Percentiles rank a stretch among this genome's conserved stretches.
These are phyloP conservation scores for Phytopythium aichiense DNA, from an alignment of 352 stramenopile species.

Conservation along the genomic window DNA sequence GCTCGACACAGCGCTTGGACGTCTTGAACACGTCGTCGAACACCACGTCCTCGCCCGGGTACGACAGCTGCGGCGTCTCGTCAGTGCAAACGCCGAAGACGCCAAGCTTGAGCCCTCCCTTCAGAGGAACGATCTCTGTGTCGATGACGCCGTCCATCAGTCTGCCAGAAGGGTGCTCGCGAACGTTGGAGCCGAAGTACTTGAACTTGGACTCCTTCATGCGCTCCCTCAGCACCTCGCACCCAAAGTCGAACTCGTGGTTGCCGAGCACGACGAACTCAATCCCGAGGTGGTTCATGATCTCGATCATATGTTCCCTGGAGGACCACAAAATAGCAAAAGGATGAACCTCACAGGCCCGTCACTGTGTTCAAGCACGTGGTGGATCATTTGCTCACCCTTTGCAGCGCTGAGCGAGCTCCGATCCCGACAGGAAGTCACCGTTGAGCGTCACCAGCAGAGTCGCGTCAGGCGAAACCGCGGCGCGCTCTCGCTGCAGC, in stretches of 20 bases:
- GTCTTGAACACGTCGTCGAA: slow-evolving; percentile 52
- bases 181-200: slow-evolving; percentile 76
- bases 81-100: slow-evolving; percentile 52
- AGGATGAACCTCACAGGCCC: not conserved
- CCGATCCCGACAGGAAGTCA: slow-evolving; percentile 71
- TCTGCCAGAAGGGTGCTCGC: slow-evolving; percentile 21
- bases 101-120: slow-evolving; percentile 35
- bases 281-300: slow-evolving; percentile 71
- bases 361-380: not conserved
- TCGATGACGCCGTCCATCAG: too few species aligned
- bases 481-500: slow-evolving; percentile 38
- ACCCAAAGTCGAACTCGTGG: slow-evolving; percentile 80
- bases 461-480: slow-evolving; percentile 38
- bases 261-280: slow-evolving; percentile 77
- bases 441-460: slow-evolving; percentile 73
- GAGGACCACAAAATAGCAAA: not conserved
- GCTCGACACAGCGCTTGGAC: slow-evolving; percentile 47
- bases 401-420: slow-evolving; percentile 58
- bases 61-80: slow-evolving; percentile 32
- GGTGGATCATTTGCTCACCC: slow-evolving; percentile 26
- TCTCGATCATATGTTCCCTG: slow-evolving; percentile 72
- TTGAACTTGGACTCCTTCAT: slow-evolving; percentile 60
- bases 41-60: slow-evolving; percentile 30
- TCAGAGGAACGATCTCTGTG: slow-evolving; percentile 4
- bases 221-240: slow-evolving; percentile 38